phyloP scores from a whole-genome alignment of 345 rosid species.

The Rhodamnia rubescens region DNA sequence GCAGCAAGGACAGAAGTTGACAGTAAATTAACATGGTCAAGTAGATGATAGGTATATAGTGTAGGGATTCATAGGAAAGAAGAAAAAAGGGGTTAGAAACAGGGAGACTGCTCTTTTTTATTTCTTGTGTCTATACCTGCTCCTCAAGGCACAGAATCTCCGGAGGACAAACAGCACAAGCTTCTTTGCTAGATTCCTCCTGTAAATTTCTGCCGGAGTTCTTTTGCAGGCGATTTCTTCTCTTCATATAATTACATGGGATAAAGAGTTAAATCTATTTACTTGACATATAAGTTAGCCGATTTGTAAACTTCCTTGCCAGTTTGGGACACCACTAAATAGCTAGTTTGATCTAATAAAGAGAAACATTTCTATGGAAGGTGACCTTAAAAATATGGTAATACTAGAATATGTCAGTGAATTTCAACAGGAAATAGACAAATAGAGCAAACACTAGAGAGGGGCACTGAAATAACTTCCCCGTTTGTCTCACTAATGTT shows the following conservation, averaged over 20 bases:
- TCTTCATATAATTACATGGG: not conserved
- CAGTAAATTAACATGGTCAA: not conserved
- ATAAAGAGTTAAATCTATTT: not conserved
- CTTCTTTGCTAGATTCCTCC: not conserved
- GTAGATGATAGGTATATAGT: not conserved
- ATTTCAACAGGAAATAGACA: not conserved
- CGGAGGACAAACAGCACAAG: not conserved
- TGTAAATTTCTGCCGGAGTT: not conserved
- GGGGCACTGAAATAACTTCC: not conserved
- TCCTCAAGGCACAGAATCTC: not conserved
- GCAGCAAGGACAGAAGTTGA: not conserved
- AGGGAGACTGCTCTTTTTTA: not conserved
- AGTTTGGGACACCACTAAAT: not conserved
- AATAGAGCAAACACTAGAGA: not conserved
- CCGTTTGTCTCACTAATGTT: not conserved
- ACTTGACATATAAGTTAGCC: not conserved
- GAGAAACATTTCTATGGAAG: not conserved
- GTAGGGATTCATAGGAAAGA: not conserved
- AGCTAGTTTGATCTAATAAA: not conserved
- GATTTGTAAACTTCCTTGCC: not conserved
- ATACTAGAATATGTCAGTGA: not conserved
- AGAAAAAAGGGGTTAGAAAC: not conserved
- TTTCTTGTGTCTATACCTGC: not conserved
- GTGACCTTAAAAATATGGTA: not conserved
- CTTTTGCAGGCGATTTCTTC: not conserved